These are phyloP conservation scores for Rhizoclosmatium globosum DNA, from an alignment of 192 early-diverging fungal genomes.

Conservation along the genomic window DNA sequence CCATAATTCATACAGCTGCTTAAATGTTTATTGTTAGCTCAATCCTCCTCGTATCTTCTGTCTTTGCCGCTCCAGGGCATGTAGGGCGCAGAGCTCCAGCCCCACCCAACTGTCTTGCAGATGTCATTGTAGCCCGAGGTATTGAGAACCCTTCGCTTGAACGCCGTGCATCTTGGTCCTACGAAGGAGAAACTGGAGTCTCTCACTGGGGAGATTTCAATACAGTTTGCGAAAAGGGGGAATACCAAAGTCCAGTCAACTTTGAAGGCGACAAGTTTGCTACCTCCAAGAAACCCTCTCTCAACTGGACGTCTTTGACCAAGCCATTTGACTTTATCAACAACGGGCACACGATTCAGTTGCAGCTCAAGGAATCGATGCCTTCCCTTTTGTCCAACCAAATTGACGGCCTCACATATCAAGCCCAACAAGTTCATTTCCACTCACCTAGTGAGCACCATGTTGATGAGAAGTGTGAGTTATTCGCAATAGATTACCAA, in stretches of 20 bases:
- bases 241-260: constrained; percentile 1
- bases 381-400: neutral
- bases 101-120: constrained; percentile 19
- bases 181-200: constrained; percentile 20
- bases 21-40: too few species aligned
- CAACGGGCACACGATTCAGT: constrained; percentile 2
- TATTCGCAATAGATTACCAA: neutral
- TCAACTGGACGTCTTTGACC: neutral
- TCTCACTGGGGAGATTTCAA: constrained; percentile 19
- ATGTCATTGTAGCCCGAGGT: constrained; percentile 1
- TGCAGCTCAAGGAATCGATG: neutral
- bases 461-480: constrained; percentile 6
- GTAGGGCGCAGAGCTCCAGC: neutral
- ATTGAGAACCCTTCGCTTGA: neutral
- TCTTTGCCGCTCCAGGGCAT: neutral
- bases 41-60: neutral
- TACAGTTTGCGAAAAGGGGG: neutral
- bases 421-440: constrained; percentile 10
- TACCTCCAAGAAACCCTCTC: neutral
- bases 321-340: neutral
- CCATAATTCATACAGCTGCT: too few species aligned
- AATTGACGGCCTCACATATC: neutral
- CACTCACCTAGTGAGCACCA: constrained; percentile 24
- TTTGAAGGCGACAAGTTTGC: constrained; percentile 4
- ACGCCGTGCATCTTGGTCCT: constrained; percentile 26